Evolutionary conservation across 495 filamentous ascomycete genomes (phyloP), one percentile per base, ranked within the genome.

Genomic region (Talaromyces liani): DNA sequence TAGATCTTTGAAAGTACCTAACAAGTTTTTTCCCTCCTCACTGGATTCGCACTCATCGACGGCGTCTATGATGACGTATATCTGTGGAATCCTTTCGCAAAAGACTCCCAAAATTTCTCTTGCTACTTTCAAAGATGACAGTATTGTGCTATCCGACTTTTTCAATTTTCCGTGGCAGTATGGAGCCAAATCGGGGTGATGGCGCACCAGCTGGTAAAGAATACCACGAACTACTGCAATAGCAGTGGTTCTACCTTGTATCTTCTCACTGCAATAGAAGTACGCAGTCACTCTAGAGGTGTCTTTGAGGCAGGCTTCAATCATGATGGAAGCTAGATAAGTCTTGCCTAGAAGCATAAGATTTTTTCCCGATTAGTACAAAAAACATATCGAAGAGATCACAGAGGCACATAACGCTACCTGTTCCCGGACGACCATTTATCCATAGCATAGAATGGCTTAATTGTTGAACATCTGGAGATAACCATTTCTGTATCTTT

Each of bases 41-140:
- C 29, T 34, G 16, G 27, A 36, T 8, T 71, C 66, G 51, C 77
- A 79, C 59, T 82, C 79, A 56, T 82, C 80, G 4, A 81, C 34
- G 0, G 77, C 80, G 61, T 82, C 80, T 59, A 81, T 74, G 14
- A 80, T 65, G 20, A 82, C 71, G 61, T 71, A 73, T 1, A 72
- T 61, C 6, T 67, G 60, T 33, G 65, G 65, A 10, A 68, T 65
- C 51, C 65, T 63, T 24, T 68, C 60, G 41, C 73, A 68, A 29
- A 71, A 67, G 4, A 65, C 58, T 18, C 71, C 63, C 6, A 79
- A 64, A 16, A 81, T 70, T 0, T 71, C 60, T 53, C 66, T 68
- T 27, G 71, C 66, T 5, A 66, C 56, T 25, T 53, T 34, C 4
- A 61, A 57, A 36, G 74, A 67, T 22, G 64, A 74, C 29, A 73